Evolutionary conservation across 352 stramenopile genomes (phyloP).

Genomic region (Pythium rishiriense): DNA sequence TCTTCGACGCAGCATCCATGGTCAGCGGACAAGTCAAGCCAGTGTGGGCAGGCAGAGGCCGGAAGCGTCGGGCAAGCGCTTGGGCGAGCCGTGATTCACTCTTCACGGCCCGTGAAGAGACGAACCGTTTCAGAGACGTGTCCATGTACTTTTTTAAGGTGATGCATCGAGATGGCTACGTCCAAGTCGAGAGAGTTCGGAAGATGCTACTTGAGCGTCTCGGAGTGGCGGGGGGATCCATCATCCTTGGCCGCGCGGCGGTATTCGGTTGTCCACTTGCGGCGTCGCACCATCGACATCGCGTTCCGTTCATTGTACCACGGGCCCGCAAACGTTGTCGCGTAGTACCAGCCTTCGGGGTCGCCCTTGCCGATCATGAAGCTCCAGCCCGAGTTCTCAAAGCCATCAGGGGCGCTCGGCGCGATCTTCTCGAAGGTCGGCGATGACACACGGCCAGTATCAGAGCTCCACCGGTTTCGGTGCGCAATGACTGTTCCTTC

Average conservation of each 20-base stretch:
- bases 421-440: constrained; percentile 29
- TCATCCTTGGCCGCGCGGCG: neutral
- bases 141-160: neutral
- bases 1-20: neutral
- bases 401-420: constrained; percentile 22
- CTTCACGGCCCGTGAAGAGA: neutral
- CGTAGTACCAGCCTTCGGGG: constrained; percentile 43
- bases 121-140: constrained; percentile 2
- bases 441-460: constrained; percentile 30
- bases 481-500: constrained; percentile 16
- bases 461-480: constrained; percentile 27
- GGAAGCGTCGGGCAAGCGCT: neutral
- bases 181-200: neutral
- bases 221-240: constrained; percentile 2
- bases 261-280: constrained; percentile 28
- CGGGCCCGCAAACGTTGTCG: constrained; percentile 31
- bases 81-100: too few species aligned
- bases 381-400: constrained; percentile 30
- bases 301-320: constrained; percentile 35
- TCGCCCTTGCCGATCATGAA: constrained; percentile 36
- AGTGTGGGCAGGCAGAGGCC: too few species aligned
- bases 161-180: neutral
- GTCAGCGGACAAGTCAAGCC: too few species aligned
- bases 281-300: constrained; percentile 28
- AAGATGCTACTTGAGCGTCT: neutral